phyloP scores from a whole-genome alignment of 805 yeast species.

The Ogataea zsoltii region DNA sequence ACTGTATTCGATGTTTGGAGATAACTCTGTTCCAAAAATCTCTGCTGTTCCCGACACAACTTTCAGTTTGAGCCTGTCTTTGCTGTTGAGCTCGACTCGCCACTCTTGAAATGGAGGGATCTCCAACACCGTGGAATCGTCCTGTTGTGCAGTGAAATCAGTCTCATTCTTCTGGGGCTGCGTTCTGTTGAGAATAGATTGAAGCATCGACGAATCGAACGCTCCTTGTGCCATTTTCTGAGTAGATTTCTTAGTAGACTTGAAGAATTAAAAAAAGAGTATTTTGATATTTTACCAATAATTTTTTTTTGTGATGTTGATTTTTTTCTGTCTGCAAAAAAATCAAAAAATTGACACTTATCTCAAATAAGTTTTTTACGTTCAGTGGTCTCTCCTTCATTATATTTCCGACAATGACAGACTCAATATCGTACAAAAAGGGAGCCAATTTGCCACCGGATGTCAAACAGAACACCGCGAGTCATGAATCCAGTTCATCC shows the following conservation, averaged over 20 bases:
- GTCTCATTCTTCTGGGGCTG: constrained; percentile 8
- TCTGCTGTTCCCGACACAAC: constrained; percentile 76
- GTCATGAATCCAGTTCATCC: neutral
- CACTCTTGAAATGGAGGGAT: constrained; percentile 55
- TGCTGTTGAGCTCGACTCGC: constrained; percentile 67
- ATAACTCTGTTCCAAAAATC: constrained; percentile 89
- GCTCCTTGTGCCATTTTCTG: constrained; percentile 9
- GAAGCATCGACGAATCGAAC: constrained; percentile 24
- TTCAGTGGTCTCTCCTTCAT: neutral
- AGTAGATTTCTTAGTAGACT: too few species aligned
- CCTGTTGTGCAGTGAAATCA: constrained; percentile 3
- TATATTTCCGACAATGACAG: constrained; percentile 17
- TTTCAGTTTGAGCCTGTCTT: constrained; percentile 48
- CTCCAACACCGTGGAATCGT: constrained; percentile 9
- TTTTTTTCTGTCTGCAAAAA: neutral
- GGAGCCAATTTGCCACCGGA: constrained; percentile 1
- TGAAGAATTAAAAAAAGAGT: neutral
- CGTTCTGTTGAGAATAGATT: constrained; percentile 23
- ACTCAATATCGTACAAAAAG: constrained; percentile 22
- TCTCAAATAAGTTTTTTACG: too few species aligned
- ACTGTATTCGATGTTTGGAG: constrained; percentile 61
- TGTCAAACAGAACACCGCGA: neutral
- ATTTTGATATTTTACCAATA: neutral
- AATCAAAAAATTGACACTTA: neutral
- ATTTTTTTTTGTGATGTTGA: neutral